Base-by-base conservation (phyloP, 306 rosid genomes). In the Prunus armeniaca region DNA sequence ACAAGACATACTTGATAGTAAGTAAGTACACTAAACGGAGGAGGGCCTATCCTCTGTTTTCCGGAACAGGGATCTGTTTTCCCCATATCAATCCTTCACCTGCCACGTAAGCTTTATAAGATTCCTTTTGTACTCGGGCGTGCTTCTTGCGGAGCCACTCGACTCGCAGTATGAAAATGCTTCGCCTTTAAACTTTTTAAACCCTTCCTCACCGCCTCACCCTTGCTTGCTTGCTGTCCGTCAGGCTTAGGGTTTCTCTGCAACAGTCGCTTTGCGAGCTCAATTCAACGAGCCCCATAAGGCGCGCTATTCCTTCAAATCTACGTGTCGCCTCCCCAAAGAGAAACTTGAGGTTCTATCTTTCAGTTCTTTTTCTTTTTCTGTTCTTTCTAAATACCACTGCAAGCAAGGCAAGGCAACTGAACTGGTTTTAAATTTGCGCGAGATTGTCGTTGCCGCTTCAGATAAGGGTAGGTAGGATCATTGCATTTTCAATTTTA, bases 231-330 rank as follows among this genome's bases (percentile, higher is more conserved):
- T 20, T 22, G 24, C 38, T 32, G 38, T 32, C 38, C 38, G 6
- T 5, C 54, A 41, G 14, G 15, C 38, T 38, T 71, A 71, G 65
- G 76, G 19, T 73, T 62, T 45, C 47, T 12, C 73, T 32, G 28
- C 63, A n/a, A 11, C 20, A n/a, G 96, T 88, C 65, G 87, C 82
- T 22, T 70, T 90, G 14, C 82, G 85, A 63, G 78, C 56, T 77
- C 93, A 88, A 78, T 73, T 84, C 54, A 90, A 88, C 34, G 88
- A 90, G 83, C 17, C 87, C 67, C 92, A 90, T 84, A 90, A 90
- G 77, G 61, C 88, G 1, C 92, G 92, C n/a, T 90, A 86, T 73
- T 75, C 96, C 25, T 90, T 92, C 24, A 90, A 88, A 70, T 80
- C 90, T 54, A 81, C 88, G 47, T 92, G 88, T 58, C 67, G 85